Base-by-base conservation (phyloP, 1,284 basidiomycete genomes). In the Moesziomyces sp. region DNA sequence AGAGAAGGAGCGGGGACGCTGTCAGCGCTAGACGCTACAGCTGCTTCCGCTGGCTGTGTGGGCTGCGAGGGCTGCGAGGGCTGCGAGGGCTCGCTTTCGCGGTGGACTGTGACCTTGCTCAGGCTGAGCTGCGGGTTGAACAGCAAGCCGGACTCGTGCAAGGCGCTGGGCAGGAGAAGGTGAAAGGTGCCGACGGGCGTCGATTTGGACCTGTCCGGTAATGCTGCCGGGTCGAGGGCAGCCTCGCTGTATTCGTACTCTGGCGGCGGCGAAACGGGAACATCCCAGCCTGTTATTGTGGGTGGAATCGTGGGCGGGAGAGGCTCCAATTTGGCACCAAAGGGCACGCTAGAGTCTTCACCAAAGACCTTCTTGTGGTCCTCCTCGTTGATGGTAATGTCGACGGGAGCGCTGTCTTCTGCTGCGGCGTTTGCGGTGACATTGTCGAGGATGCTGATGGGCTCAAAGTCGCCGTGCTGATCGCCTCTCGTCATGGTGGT, bases 301-400 rank as follows among this genome's bases (percentile, higher is more conserved):
- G 38, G 46, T 13, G 56, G 43, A n/a, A 42, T 14, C 11, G 49
- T 18, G 9, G 38, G 46, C 8, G 56, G 43, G 23, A 44, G 34
- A 3, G 63, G 48, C 18, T 49, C 34, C 11, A 30, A 26, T 26
- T 56, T 46, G 18, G 14, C 14, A n/a, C n/a, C 34, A n/a, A 56
- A 52, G 10, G 60, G 56, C 7, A 63, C 49, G 0, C 52, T 43
- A 1, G 55, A 48, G 38, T 55, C 56, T 23, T 46, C 47, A n/a
- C 62, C 58, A 38, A 67, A 72, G 3, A 67, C 60, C 44, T 63
- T 63, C 14, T 45, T 59, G 58, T 67, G 70, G 45, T 73, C 70
- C 4, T 64, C 48, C 26, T 74, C 56, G 40, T 75, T 63, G 45
- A 75, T 52, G 35, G 63, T 66, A 47, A 74, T 74, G 53, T 74